phyloP scores from a whole-genome alignment of 305 asterid species.

The Fraxinus platypoda region DNA sequence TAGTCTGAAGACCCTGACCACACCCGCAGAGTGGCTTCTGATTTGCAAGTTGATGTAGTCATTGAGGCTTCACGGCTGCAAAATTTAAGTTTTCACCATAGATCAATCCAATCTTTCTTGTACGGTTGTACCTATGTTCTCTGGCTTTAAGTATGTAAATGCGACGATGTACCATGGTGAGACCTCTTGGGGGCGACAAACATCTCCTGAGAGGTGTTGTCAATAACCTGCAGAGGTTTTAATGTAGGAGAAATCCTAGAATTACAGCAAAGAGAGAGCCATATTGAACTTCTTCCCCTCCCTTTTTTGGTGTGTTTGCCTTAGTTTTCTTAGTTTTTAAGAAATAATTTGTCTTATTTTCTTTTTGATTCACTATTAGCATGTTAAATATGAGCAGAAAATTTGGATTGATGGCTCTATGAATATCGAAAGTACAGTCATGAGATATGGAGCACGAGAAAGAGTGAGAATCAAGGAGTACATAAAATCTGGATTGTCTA shows the following conservation, averaged over 20 bases:
- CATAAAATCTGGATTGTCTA: neutral
- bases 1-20: neutral
- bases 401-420: neutral
- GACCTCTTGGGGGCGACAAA: neutral
- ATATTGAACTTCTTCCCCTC: neutral
- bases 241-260: neutral
- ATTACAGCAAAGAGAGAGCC: neutral
- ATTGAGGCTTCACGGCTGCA: too few relatives aligned
- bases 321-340: neutral
- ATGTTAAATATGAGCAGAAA: neutral
- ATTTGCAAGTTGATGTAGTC: neutral
- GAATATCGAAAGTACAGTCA: neutral
- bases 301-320: neutral
- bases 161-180: neutral
- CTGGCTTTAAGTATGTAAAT: neutral
- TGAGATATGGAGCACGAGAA: neutral
- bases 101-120: neutral
- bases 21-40: neutral
- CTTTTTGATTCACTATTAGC: neutral
- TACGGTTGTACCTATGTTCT: neutral
- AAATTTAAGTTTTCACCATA: too few relatives aligned
- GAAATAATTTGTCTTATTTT: neutral
- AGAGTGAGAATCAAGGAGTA: neutral
- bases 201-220: neutral
- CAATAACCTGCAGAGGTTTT: neutral